These are phyloP conservation scores for Naganishia friedmannii DNA, from an alignment of 768 basidiomycete genomes.

Conservation along the genomic window DNA sequence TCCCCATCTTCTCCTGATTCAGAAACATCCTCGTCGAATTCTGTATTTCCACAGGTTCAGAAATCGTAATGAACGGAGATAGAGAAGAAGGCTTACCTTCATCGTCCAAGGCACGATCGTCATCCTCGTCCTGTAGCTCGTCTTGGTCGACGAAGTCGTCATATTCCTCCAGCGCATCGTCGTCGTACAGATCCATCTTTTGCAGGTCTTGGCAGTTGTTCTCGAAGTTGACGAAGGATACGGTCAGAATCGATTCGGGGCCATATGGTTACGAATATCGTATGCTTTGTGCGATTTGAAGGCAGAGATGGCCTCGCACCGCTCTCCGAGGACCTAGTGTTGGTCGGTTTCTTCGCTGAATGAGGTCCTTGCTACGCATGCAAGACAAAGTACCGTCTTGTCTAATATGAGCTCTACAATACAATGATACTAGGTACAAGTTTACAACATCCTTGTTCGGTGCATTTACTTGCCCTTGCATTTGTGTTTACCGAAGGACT, in stretches of 20 bases:
- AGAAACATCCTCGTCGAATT: conserved; percentile 8
- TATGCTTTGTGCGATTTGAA: neutral
- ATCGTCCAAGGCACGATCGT: neutral
- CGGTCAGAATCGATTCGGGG: neutral
- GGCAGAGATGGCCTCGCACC: neutral
- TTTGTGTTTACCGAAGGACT: too few species aligned
- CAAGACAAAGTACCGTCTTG: too few species aligned
- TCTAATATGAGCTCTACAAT: too few species aligned
- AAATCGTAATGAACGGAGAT: neutral
- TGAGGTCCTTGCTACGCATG: too few species aligned
- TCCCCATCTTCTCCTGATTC: neutral
- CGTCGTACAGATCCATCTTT: conserved; percentile 17
- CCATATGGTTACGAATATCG: neutral
- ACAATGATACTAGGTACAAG: too few species aligned
- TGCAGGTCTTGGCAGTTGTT: neutral
- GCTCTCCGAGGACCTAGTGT: neutral
- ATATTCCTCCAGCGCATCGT: conserved; percentile 7
- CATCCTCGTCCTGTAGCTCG: neutral
- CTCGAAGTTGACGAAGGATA: neutral
- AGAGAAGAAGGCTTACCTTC: neutral
- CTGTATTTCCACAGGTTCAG: neutral
- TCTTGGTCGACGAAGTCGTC: neutral
- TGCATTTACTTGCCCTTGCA: too few species aligned
- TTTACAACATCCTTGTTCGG: too few species aligned
- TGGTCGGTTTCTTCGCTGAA: neutral